These are phyloP conservation scores for Erythrobasidium yunnanense DNA, from an alignment of 768 basidiomycete species.

Conservation along the genomic window DNA sequence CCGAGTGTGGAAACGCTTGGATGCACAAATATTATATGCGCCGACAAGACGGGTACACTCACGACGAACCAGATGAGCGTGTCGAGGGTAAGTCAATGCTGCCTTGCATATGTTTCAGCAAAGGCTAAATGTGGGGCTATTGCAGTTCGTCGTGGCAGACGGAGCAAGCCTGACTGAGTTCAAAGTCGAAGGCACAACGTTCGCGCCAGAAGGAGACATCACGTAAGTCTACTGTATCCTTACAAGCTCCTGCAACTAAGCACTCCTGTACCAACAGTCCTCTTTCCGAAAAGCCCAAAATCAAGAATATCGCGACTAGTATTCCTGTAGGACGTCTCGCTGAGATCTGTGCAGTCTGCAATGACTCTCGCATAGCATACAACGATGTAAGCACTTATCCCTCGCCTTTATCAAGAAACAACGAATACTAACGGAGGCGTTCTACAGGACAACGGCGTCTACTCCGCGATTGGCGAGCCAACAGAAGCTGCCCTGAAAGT, in stretches of 20 bases:
- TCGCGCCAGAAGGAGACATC: conserved; percentile 70
- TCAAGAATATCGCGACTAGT: conserved; percentile 46
- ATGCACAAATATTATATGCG: conserved; percentile 96
- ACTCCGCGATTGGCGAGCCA: conserved; percentile 82
- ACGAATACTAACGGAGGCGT: background rate
- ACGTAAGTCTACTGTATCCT: conserved; percentile 36
- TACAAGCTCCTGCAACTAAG: no score
- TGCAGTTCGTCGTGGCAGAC: conserved; percentile 66
- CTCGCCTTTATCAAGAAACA: background rate
- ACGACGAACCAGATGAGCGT: conserved; percentile 74
- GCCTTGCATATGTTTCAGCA: background rate
- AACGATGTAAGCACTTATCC: conserved; percentile 50
- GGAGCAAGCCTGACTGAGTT: conserved; percentile 54
- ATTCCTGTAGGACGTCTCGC: conserved; percentile 49
- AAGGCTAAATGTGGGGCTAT: background rate
- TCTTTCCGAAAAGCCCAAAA: conserved; percentile 46
- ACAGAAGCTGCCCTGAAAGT: conserved; percentile 95
- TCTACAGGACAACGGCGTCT: conserved; percentile 61
- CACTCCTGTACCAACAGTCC: no score
- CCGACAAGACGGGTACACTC: conserved; percentile 78
- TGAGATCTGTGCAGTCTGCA: conserved; percentile 86
- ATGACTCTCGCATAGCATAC: conserved; percentile 83
- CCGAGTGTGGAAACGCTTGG: conserved; percentile 96
- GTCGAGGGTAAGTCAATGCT: conserved; percentile 45
- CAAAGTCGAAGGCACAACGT: conserved; percentile 81